These are phyloP conservation scores for Alliaria petiolata DNA, from an alignment of 345 rosid species.

Conservation along the genomic window DNA sequence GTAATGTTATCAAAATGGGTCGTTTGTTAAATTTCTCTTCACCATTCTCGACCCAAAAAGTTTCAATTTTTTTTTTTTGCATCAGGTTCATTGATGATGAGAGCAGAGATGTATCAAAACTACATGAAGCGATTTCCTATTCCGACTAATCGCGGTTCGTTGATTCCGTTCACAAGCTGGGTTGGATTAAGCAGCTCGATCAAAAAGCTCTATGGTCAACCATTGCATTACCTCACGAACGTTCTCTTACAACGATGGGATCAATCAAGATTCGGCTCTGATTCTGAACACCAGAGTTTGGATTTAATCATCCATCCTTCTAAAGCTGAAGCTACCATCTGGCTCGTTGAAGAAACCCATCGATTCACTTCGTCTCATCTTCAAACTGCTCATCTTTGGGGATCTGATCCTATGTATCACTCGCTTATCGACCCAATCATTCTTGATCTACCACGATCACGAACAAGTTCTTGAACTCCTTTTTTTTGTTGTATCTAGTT, in stretches of 20 bases:
- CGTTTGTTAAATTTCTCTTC: no score
- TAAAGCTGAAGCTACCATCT: constrained; percentile 83
- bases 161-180: constrained; percentile 79
- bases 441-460: constrained; percentile 27
- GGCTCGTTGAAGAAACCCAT: constrained; percentile 85
- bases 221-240: constrained; percentile 87
- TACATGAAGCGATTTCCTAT: constrained; percentile 71
- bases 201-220: constrained; percentile 70
- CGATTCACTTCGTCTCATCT: constrained; percentile 57
- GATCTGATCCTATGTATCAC: constrained; percentile 53
- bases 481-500: constrained; percentile 22
- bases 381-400: constrained; percentile 66
- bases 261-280: constrained; percentile 48
- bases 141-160: constrained; percentile 61
- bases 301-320: constrained; percentile 67
- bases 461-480: constrained; percentile 1
- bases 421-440: constrained; percentile 53
- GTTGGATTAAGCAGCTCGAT: constrained; percentile 68
- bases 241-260: constrained; percentile 69
- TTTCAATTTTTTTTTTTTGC: neutral
- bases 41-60: neutral
- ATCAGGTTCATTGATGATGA: constrained; percentile 23
- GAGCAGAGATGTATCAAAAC: constrained; percentile 76
- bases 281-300: constrained; percentile 46
- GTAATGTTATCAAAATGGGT: constrained; percentile 33